Conservation (phyloP, 2,329 filamentous ascomycete species). For the Cercospora zeina region DNA sequence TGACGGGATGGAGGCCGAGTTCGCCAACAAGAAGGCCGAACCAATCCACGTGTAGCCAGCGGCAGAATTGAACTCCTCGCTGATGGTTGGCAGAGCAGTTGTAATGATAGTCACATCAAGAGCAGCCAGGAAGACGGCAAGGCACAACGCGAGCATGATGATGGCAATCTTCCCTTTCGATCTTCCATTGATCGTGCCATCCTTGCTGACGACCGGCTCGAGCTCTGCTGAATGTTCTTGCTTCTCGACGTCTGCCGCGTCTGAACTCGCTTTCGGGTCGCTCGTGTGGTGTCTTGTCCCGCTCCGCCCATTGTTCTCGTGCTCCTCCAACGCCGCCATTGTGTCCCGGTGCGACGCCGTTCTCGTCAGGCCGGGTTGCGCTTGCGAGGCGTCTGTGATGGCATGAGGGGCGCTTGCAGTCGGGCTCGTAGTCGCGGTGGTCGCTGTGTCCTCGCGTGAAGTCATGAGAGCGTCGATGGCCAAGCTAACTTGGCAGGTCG, state of each 20-base stretch:
- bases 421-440: not conserved
- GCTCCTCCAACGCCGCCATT: not conserved
- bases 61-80: constrained; percentile 52
- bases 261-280: constrained; percentile 16
- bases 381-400: constrained; percentile 4
- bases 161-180: constrained; percentile 47
- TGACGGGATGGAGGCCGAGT: constrained; percentile 38
- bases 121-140: constrained; percentile 60
- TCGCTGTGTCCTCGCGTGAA: constrained; percentile 1
- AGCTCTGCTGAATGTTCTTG: constrained; percentile 25
- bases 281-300: not conserved
- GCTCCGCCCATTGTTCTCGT: not conserved
- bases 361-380: constrained; percentile 1
- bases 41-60: constrained; percentile 57
- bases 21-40: constrained; percentile 53
- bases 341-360: constrained; percentile 1
- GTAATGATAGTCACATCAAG: constrained; percentile 52
- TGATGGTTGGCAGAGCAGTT: constrained; percentile 30
- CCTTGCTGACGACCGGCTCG: constrained; percentile 25
- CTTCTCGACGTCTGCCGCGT: constrained; percentile 24
- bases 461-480: constrained; percentile 7
- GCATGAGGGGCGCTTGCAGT: not conserved
- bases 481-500: not conserved
- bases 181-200: constrained; percentile 32
- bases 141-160: constrained; percentile 50